These are phyloP conservation scores for Dipteronia dyeriana DNA, from an alignment of 345 rosid species.

Conservation along the genomic window DNA sequence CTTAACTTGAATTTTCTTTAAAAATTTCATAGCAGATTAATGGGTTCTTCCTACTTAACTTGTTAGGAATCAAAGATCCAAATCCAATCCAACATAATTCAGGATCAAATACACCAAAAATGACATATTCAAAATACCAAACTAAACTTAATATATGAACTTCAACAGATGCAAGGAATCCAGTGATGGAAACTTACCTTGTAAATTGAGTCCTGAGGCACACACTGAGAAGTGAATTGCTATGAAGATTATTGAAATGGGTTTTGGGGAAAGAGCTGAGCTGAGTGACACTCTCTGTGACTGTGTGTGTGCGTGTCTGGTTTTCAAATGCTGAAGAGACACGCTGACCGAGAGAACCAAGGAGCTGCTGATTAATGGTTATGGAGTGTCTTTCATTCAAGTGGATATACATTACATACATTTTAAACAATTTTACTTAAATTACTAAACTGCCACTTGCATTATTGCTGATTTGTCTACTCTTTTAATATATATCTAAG, in stretches of 20 bases:
- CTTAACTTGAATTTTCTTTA: not conserved
- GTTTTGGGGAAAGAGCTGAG: not conserved
- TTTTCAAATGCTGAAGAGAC: constrained; percentile 2
- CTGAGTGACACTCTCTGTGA: not conserved
- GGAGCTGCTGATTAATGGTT: constrained; percentile 11
- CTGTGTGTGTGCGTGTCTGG: constrained; percentile 6
- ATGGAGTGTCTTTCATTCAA: constrained; percentile 24
- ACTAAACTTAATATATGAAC: not conserved
- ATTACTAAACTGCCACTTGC: constrained; percentile 28
- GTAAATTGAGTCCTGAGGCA: not conserved
- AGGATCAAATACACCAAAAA: constrained; percentile 18
- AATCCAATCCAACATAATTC: constrained; percentile 32
- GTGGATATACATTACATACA: constrained; percentile 22
- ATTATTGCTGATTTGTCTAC: not conserved
- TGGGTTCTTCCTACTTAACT: not conserved
- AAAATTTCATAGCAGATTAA: not conserved
- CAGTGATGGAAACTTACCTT: not conserved
- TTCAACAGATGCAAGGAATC: not conserved
- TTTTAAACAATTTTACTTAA: not conserved
- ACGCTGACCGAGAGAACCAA: not conserved
- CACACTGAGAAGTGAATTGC: too few relatives aligned
- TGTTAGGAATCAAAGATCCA: constrained; percentile 8
- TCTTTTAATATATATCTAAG: too few relatives aligned
- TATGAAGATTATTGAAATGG: not conserved
- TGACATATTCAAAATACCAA: not conserved